Conservation (phyloP, 768 basidiomycete genomes). For the Tubosaeta sp. region DNA sequence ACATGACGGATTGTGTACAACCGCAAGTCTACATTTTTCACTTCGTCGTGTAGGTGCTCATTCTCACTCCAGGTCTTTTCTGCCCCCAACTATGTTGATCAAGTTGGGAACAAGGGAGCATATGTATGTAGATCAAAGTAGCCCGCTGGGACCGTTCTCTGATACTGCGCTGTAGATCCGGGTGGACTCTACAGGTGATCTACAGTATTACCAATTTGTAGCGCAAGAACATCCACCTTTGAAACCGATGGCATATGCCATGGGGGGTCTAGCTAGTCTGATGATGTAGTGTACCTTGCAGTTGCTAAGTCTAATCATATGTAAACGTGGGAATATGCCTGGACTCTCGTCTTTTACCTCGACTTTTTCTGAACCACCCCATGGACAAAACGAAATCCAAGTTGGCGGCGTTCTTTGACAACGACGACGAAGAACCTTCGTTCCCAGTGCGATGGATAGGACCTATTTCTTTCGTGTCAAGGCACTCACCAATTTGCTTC, state of each 20-base stretch:
- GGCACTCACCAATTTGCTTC: constrained; percentile 57
- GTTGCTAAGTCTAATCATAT: neutral
- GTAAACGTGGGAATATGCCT: constrained; percentile 24
- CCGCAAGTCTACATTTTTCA: constrained; percentile 43
- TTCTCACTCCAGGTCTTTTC: constrained; percentile 66
- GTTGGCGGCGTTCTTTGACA: constrained; percentile 79
- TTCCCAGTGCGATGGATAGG: constrained; percentile 90
- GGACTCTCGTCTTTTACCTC: neutral
- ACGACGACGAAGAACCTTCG: constrained; percentile 80
- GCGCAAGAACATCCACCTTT: constrained; percentile 85
- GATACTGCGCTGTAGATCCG: constrained; percentile 52
- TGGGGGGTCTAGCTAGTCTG: constrained; percentile 60
- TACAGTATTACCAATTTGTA: constrained; percentile 77
- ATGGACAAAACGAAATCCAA: constrained; percentile 40
- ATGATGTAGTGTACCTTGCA: constrained; percentile 48
- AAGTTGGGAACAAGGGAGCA: constrained; percentile 87
- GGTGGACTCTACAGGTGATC: constrained; percentile 71
- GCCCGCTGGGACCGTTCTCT: constrained; percentile 3
- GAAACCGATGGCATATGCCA: constrained; percentile 90
- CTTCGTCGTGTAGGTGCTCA: constrained; percentile 9
- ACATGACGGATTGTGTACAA: constrained; percentile 91
- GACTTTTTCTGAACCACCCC: constrained; percentile 3
- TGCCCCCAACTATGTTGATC: constrained; percentile 94
- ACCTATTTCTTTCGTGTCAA: constrained; percentile 48
- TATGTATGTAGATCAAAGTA: constrained; percentile 53